Base-by-base conservation (phyloP, 768 basidiomycete species). In the Macrolepiota fuliginosa region DNA sequence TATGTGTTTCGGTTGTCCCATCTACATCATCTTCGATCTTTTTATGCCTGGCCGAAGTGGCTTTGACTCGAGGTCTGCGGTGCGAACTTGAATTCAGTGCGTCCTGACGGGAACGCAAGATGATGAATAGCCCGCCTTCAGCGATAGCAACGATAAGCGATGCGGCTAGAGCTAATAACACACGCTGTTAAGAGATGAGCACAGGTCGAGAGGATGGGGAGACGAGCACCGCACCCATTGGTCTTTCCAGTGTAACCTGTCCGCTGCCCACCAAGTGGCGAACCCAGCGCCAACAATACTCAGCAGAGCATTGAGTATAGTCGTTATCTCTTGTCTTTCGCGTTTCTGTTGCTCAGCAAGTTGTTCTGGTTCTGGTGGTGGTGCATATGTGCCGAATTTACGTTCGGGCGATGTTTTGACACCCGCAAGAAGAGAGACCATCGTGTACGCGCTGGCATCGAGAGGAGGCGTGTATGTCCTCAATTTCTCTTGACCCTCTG, bases 361-460 rank as follows among this genome's bases (percentile, higher is more conserved):
- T 59, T 81, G 76, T 63, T 83, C 80, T 32, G 80, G 81, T 61
- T 79, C 79, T 61, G 71, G 74, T 22, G 77, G 80, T 24, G 77
- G 79, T 3, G 68, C 61, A 65, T 85, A 83, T 9, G 74, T 65
- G 35, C 86, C 86, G 62, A 91, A 90, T 37, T 79, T 85, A 57
- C 88, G 83, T 61, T 90, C 85, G 22, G 92, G 92, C 5, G 90
- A 91, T n/a, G 91, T 88, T 47, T 80, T 83, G 5, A 87, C 81
- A 39, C 92, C 92, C 15, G 92, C 91, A 4, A 94, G 83, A 37
- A 94, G 77, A 19, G 90, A 76, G 40, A 92, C 75, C 85, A 91
- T 92, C 5, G 80, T 75, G 70, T 90, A 93, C 13, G 81, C 76
- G 22, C 74, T 73, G 4, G 84, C 75, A 61, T 85, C 73, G 51